Conservation (phyloP, 176 grass and related monocot genomes). For the Panicum miliaceum region DNA sequence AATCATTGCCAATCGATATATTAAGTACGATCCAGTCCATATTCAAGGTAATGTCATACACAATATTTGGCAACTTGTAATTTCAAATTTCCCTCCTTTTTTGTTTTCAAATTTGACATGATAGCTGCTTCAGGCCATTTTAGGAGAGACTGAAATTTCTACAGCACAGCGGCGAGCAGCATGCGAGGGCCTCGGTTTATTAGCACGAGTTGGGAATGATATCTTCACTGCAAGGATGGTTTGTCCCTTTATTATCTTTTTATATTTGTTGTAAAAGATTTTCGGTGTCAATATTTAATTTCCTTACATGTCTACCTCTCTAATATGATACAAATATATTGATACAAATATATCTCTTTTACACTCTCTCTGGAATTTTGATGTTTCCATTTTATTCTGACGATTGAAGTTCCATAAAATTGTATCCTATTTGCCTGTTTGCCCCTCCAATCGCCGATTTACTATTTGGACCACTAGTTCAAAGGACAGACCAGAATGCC, state of each 20-base stretch:
- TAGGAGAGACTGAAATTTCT: conserved; percentile 67
- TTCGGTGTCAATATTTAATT: conserved; percentile 20
- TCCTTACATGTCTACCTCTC: not conserved
- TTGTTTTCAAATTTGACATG: conserved; percentile 28
- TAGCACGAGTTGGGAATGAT: conserved; percentile 85
- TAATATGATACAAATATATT: not conserved
- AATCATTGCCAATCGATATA: conserved; percentile 71
- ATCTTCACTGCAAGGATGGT: conserved; percentile 93
- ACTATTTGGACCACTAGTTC: not conserved
- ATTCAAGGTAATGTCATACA: conserved; percentile 63
- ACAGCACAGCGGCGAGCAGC: conserved; percentile 77
- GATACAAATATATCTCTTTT: not conserved
- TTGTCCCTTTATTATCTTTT: conserved; percentile 36
- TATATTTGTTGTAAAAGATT: conserved; percentile 27
- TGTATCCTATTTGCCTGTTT: not conserved
- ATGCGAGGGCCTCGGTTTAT: conserved; percentile 88
- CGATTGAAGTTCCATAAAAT: not conserved
- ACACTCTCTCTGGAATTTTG: conserved; percentile 23
- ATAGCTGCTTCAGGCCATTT: conserved; percentile 69
- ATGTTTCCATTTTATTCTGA: conserved; percentile 8
- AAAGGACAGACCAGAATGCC: not conserved
- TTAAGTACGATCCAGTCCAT: conserved; percentile 74
- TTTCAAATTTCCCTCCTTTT: not conserved
- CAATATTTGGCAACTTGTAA: not conserved
- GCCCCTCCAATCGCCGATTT: not conserved